Evolutionary conservation across 768 basidiomycete species (phyloP), one percentile per base, ranked within the genome.

Genomic region (Suillus occidentalis): DNA sequence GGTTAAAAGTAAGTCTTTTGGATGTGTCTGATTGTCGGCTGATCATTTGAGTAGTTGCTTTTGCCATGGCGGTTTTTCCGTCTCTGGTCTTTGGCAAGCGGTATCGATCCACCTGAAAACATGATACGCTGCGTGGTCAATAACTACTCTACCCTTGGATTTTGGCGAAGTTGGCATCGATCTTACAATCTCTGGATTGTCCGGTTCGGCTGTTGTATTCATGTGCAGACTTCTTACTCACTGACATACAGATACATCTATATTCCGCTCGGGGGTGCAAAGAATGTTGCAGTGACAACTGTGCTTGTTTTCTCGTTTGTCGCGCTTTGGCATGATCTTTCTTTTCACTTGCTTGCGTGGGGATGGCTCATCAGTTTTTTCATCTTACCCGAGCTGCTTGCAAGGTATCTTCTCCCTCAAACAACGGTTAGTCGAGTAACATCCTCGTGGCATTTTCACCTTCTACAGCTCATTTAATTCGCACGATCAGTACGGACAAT

Each of bases 111-210:
- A 0, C 97, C 97, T 0, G 97, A 99, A 76, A 99, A 99, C 76
- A 97, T 98, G 97, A 85, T 99, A 14, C 86, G 97, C n/a, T 99
- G 97, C 72, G 91, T 98, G 89, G 92, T 88, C 25, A 99, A 99
- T 76, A 99, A 98, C 75, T 98, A 98, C 73, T 97, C 96, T 1
- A 85, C 89, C 0, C 75, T 89, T 12, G 95, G 95, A 0, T 99
- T 99, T 77, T 99, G 97, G 97, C 79, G 95, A 67, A 90, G 89
- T 68, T 99, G 97, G 97, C 97, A 99, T 74, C 83, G 97, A 9
- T 94, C 91, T 67, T 98, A 95, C 77, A 99, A 99, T 72, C 84
- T 97, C 16, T 99, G 97, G 97, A 82, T 96, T 55, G 87, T 95
- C 43, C 83, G 96, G 92, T 95, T 76, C 3, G 77, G 67, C 59